A percentile compares a stretch with the other conserved stretches of the same genome.
phyloP scores from a whole-genome alignment of 441 rosid genomes.

The Pelargonium australe region DNA sequence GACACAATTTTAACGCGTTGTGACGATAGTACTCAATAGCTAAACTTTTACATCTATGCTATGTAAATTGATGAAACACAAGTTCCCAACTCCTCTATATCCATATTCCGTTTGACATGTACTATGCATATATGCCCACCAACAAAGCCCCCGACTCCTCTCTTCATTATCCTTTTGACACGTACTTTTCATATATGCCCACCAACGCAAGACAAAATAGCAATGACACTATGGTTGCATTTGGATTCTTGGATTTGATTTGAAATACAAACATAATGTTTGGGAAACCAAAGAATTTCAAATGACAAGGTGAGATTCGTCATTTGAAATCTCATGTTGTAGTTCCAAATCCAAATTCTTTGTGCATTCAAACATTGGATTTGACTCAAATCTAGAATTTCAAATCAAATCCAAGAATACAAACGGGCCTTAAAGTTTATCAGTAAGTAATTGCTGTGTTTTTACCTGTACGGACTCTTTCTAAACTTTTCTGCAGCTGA shows the following conservation, averaged over 20 bases:
- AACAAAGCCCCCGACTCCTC: background rate
- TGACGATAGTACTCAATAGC: background rate
- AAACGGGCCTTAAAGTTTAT: background rate
- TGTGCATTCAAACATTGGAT: too few relatives aligned
- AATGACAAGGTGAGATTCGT: too few relatives aligned
- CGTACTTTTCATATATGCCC: too few relatives aligned
- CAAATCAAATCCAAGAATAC: too few relatives aligned
- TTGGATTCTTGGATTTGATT: too few relatives aligned
- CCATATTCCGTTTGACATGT: too few relatives aligned
- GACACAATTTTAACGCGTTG: background rate
- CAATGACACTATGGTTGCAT: background rate
- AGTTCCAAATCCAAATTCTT: too few relatives aligned
- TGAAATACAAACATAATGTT: too few relatives aligned
- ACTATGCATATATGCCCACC: too few relatives aligned
- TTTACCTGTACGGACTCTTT: constrained; percentile 84
- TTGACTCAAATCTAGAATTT: too few relatives aligned
- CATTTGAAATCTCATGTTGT: too few relatives aligned
- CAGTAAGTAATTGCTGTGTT: constrained; percentile 2
- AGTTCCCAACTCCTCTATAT: background rate
- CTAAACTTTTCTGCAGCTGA: constrained; percentile 86
- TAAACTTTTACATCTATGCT: background rate
- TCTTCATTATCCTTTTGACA: background rate
- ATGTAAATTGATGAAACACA: background rate
- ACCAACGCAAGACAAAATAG: background rate
- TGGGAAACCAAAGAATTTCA: too few relatives aligned